Percentiles rank a stretch among this genome's conserved stretches.
Evolutionary conservation across 129 eudicot species (phyloP).

Genomic region (Logfia minima): DNA sequence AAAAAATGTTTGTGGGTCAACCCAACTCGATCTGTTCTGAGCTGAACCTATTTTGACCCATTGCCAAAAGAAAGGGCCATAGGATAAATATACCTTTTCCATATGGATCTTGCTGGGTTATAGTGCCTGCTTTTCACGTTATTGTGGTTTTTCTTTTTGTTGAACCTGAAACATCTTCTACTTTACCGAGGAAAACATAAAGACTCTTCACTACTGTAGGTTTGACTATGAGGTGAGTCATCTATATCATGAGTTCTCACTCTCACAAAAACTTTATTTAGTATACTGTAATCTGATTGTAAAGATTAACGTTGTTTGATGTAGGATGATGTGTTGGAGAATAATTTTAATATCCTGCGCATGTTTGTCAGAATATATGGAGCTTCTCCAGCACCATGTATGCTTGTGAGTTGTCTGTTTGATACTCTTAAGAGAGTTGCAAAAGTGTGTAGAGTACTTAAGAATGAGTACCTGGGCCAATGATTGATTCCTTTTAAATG

Average conservation of each 20-base stretch:
- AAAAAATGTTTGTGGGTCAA: neutral
- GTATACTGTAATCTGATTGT: slow-evolving; percentile 1
- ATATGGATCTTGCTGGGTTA: neutral
- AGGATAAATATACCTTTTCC: neutral
- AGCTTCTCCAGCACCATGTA: slow-evolving; percentile 68
- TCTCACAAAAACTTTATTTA: neutral
- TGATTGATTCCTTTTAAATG: too few relatives aligned
- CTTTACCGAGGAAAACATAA: slow-evolving; percentile 30
- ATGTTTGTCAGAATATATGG: slow-evolving; percentile 86
- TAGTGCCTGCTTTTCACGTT: slow-evolving; percentile 4
- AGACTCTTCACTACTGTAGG: slow-evolving; percentile 42
- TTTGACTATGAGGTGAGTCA: slow-evolving; percentile 90
- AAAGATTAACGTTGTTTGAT: slow-evolving; percentile 10
- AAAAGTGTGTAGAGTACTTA: too few relatives aligned
- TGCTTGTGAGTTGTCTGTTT: slow-evolving; percentile 59
- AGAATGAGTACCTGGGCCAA: too few relatives aligned
- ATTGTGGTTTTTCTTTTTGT: neutral
- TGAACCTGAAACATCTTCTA: slow-evolving; percentile 15
- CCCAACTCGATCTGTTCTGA: neutral
- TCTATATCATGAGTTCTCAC: slow-evolving; percentile 14
- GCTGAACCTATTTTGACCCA: neutral
- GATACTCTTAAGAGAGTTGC: neutral
- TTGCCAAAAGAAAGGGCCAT: neutral
- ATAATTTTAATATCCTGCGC: slow-evolving; percentile 84
- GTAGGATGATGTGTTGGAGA: slow-evolving; percentile 87